phyloP scores from a whole-genome alignment of 176 grass and related monocot species.

The Oryza glumipatula region DNA sequence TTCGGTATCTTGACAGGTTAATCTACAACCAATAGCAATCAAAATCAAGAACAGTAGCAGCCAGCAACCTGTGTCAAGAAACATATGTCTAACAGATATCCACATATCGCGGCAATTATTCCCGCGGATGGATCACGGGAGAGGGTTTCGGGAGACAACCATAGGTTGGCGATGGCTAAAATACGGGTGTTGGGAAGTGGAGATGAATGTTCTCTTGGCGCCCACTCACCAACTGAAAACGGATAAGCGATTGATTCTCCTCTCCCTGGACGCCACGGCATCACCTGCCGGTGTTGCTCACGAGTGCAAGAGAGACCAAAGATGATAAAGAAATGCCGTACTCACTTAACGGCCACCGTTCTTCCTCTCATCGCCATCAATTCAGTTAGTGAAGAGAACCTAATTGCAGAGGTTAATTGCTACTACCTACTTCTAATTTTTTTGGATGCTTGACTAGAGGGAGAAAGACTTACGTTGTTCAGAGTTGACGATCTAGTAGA shows the following conservation, averaged over 20 bases:
- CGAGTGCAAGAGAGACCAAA: background rate
- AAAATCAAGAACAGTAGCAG: background rate
- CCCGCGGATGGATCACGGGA: slow-evolving; percentile 30
- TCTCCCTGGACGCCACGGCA: slow-evolving; percentile 36
- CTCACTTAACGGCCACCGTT: slow-evolving; percentile 3
- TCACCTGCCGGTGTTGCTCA: slow-evolving; percentile 16
- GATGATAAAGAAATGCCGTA: background rate
- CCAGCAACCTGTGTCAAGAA: background rate
- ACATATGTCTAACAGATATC: slow-evolving; percentile 20
- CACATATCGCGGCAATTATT: slow-evolving; percentile 43
- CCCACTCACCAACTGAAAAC: slow-evolving; percentile 25
- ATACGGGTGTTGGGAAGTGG: slow-evolving; percentile 31
- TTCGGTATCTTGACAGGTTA: background rate
- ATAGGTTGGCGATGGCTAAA: slow-evolving; percentile 33
- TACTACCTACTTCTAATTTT: background rate
- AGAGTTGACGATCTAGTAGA: background rate
- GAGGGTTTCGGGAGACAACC: slow-evolving; percentile 28
- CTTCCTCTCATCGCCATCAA: slow-evolving; percentile 16
- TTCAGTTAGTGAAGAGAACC: background rate
- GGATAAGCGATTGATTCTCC: background rate
- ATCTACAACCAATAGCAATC: background rate
- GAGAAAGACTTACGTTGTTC: background rate
- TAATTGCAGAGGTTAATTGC: background rate
- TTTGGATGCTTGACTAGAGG: background rate
- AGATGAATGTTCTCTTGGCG: slow-evolving; percentile 44